These are phyloP conservation scores for Ophiostoma quercus DNA, from an alignment of 2,329 filamentous ascomycete genomes.

Conservation along the genomic window DNA sequence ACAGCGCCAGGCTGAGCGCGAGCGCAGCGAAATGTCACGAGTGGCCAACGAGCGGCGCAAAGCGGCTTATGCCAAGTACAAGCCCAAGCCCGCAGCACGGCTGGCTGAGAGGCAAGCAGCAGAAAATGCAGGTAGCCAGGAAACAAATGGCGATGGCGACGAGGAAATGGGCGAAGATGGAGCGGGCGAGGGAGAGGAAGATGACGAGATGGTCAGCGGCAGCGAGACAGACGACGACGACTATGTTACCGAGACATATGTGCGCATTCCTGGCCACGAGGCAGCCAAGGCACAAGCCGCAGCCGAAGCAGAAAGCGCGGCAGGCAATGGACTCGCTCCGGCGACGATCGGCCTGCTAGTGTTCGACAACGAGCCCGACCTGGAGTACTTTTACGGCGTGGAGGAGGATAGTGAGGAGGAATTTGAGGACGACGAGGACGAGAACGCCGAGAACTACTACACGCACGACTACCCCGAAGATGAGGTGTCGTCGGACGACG, in stretches of 20 bases:
- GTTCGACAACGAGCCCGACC: slow-evolving; percentile 54
- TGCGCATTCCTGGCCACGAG: slow-evolving; percentile 49
- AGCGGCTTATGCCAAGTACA: slow-evolving; percentile 26
- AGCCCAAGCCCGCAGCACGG: slow-evolving; percentile 22
- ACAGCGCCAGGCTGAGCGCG: slow-evolving; percentile 1
- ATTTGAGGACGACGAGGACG: slow-evolving; percentile 57
- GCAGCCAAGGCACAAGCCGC: slow-evolving; percentile 37
- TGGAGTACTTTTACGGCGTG: slow-evolving; percentile 55
- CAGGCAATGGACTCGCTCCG: slow-evolving; percentile 30
- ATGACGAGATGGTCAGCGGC: slow-evolving; percentile 35
- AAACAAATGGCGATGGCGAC: neutral
- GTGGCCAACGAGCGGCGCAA: slow-evolving; percentile 21
- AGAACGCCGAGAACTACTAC: slow-evolving; percentile 73
- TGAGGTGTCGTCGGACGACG: slow-evolving; percentile 67
- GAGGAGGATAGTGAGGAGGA: slow-evolving; percentile 60
- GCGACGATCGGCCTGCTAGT: slow-evolving; percentile 53
- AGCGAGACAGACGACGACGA: slow-evolving; percentile 48
- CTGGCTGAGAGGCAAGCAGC: slow-evolving; percentile 26
- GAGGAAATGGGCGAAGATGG: slow-evolving; percentile 36
- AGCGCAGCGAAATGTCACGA: slow-evolving; percentile 19
- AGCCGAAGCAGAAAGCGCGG: slow-evolving; percentile 31
- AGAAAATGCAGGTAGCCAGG: slow-evolving; percentile 24
- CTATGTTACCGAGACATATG: slow-evolving; percentile 61
- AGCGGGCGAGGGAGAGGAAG: slow-evolving; percentile 29
- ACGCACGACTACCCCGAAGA: slow-evolving; percentile 77